These are phyloP conservation scores for Kwoniella shivajii DNA, from an alignment of 1,284 basidiomycete genomes.

Conservation along the genomic window DNA sequence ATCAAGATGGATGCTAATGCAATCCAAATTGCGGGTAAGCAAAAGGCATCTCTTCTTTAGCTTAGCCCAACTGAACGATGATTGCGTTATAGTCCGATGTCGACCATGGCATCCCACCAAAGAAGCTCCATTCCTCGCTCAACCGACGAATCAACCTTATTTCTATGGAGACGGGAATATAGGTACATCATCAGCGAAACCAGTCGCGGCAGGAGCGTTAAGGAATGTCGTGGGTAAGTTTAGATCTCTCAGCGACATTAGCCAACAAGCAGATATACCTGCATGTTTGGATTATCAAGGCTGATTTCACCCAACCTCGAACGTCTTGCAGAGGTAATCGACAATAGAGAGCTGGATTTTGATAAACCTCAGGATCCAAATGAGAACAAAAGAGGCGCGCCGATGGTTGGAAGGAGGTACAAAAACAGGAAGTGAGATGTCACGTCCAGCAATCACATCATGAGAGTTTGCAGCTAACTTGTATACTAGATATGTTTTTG, in stretches of 20 bases:
- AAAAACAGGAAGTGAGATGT: slow-evolving; percentile 67
- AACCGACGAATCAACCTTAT: slow-evolving; percentile 59
- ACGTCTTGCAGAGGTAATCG: slow-evolving; percentile 54
- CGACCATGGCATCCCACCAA: slow-evolving; percentile 76
- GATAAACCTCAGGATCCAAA: slow-evolving; percentile 77
- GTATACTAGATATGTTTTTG: slow-evolving; percentile 79
- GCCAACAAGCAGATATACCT: neutral
- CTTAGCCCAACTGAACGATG: neutral
- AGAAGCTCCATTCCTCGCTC: slow-evolving; percentile 78
- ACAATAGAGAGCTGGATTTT: slow-evolving; percentile 72
- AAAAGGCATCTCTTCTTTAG: neutral
- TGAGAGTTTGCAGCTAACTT: neutral
- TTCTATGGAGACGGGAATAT: slow-evolving; percentile 80
- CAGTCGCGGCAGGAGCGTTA: slow-evolving; percentile 37
- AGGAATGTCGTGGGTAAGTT: slow-evolving; percentile 53
- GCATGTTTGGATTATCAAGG: too few relatives aligned
- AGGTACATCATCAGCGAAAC: slow-evolving; percentile 54
- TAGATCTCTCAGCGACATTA: neutral
- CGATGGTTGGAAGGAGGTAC: slow-evolving; percentile 80
- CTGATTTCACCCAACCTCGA: neutral
- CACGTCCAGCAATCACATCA: neutral
- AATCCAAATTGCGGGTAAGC: slow-evolving; percentile 46
- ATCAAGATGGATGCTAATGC: slow-evolving; percentile 43
- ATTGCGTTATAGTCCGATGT: slow-evolving; percentile 69
- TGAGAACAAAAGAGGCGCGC: slow-evolving; percentile 61